Conservation (phyloP, 2,329 filamentous ascomycete species). For the Trichoderma harzianum region DNA sequence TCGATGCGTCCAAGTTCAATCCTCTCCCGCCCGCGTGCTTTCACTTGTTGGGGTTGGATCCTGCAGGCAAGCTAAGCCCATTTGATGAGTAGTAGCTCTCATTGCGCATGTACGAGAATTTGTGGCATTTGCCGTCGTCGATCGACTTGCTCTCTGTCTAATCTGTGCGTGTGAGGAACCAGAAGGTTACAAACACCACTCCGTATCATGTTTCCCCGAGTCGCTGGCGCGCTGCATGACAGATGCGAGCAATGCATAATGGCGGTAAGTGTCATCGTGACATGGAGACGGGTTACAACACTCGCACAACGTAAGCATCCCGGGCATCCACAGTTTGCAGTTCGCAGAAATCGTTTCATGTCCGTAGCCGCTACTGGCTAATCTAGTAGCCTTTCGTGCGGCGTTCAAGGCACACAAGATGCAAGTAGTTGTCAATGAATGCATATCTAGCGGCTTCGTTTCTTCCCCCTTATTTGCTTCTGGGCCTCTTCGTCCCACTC, state of each 20-base stretch:
- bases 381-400: neutral
- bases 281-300: neutral
- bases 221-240: neutral
- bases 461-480: neutral
- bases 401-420: constrained; percentile 5
- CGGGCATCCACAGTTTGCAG: neutral
- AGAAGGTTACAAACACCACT: neutral
- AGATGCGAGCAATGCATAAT: neutral
- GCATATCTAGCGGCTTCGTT: constrained; percentile 6
- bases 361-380: constrained; percentile 2
- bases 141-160: neutral
- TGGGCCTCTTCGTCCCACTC: neutral
- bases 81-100: constrained; percentile 3
- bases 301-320: neutral
- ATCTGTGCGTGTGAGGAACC: neutral
- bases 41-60: neutral
- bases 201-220: neutral
- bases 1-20: neutral
- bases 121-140: neutral
- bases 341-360: constrained; percentile 12
- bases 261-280: neutral
- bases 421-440: neutral
- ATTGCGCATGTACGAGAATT: neutral
- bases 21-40: neutral
- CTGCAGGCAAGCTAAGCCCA: constrained; percentile 9